phyloP scores from a whole-genome alignment of 805 yeast species.

The Kluyveromyces nonfermentans region DNA sequence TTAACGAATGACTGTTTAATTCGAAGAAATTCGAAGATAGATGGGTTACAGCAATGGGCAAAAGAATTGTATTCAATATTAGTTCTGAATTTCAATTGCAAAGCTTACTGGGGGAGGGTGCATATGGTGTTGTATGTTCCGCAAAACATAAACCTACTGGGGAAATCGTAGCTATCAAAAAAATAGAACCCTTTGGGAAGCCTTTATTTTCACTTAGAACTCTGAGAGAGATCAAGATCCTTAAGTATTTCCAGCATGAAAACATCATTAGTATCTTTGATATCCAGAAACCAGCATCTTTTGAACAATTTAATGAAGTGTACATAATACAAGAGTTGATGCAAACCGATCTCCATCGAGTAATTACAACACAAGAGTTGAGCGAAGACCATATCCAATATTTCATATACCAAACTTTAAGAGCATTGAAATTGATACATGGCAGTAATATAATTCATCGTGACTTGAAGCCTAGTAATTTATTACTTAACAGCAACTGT shows the following conservation, averaged over 20 bases:
- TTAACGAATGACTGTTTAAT: too few species aligned
- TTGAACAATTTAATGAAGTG: slow-evolving; percentile 74
- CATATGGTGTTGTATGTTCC: slow-evolving; percentile 89
- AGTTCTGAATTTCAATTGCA: slow-evolving; percentile 78
- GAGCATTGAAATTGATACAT: slow-evolving; percentile 86
- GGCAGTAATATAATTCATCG: slow-evolving; percentile 91
- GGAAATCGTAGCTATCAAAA: slow-evolving; percentile 89
- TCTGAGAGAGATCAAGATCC: slow-evolving; percentile 75
- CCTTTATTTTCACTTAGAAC: slow-evolving; percentile 85
- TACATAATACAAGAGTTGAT: slow-evolving; percentile 80
- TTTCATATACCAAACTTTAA: slow-evolving; percentile 80
- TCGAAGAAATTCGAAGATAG: too few species aligned
- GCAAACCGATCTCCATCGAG: slow-evolving; percentile 82
- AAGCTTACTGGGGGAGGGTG: slow-evolving; percentile 90
- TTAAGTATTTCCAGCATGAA: slow-evolving; percentile 88
- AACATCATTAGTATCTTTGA: slow-evolving; percentile 86
- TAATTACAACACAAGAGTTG: slow-evolving; percentile 69
- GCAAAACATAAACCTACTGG: slow-evolving; percentile 81
- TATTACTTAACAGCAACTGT: slow-evolving; percentile 82
- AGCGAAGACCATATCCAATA: slow-evolving; percentile 92
- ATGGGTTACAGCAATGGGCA: slow-evolving; percentile 26
- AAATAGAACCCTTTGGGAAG: slow-evolving; percentile 85
- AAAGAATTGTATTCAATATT: slow-evolving; percentile 62
- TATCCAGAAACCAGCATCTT: slow-evolving; percentile 72
- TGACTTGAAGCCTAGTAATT: slow-evolving; percentile 83